Conservation (phyloP, 78 protist genomes). For the Tieghemostelium lacteum region DNA sequence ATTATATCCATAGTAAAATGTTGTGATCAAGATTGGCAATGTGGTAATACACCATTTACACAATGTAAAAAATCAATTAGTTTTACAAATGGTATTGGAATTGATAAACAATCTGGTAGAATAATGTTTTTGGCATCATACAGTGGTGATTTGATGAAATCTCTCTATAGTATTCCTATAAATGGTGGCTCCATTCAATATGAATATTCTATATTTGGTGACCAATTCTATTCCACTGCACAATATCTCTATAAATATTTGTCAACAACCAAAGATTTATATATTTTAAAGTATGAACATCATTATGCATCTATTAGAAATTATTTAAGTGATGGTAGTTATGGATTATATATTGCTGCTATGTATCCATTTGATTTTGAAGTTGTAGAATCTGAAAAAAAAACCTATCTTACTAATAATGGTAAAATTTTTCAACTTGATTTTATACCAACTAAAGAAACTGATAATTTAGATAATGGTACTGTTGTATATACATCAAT, state of each 20-base stretch:
- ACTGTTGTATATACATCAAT: too few relatives aligned
- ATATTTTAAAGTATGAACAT: conserved; percentile 2
- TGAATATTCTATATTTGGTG: neutral
- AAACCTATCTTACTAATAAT: too few relatives aligned
- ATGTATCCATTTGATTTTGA: neutral
- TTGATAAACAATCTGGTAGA: neutral
- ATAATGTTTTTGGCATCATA: conserved; percentile 1
- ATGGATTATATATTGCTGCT: neutral
- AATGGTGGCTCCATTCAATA: neutral
- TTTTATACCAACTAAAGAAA: too few relatives aligned
- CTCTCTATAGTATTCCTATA: neutral
- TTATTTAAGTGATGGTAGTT: neutral
- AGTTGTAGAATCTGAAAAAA: too few relatives aligned
- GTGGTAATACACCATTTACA: conserved; percentile 15
- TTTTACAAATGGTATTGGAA: conserved; percentile 1
- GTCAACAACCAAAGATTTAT: neutral
- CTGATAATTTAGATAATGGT: too few relatives aligned
- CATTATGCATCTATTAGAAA: neutral
- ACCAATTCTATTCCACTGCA: neutral
- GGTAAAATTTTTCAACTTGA: too few relatives aligned
- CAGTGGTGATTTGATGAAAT: neutral
- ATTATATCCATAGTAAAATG: too few relatives aligned
- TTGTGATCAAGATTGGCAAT: conserved; percentile 8
- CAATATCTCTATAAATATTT: conserved; percentile 2
- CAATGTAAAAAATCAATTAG: neutral